Base-by-base conservation (phyloP, 2,329 filamentous ascomycete species). In the Trichoderma simmonsii region DNA sequence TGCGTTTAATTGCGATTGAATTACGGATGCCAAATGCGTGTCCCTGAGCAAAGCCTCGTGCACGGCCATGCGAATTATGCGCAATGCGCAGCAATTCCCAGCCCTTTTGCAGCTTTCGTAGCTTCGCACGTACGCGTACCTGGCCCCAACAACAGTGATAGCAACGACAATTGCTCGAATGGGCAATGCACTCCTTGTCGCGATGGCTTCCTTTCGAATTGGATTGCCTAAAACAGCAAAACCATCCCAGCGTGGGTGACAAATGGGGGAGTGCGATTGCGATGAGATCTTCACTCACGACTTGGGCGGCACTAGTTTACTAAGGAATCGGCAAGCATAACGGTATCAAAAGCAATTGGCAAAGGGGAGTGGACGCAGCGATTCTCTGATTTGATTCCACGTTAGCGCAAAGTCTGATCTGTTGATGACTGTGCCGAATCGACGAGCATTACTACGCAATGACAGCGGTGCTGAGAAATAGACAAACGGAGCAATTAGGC, bases 401-500 rank as follows among this genome's bases (percentile, higher is more conserved):
- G 15, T 30, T 70, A 70, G 66, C 66, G 56, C 28, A 70, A 70
- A 70, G 66, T 62, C 28, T 61, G 56, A 61, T 54, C 26, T 34
- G 56, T 34, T 60, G 66, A 62, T 70, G 66, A 70, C 66, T 70
- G 56, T 70, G 66, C 66, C 34, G 65, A 4, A 43, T 28, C 51
- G 11, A 21, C 18, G 39, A 24, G 39, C 9, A 68, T 60, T 60
- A 68, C 34, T 68, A 60, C 65, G 65, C 65, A 60, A 32, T 48
- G 65, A 39, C 39, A 26, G 56, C 43, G 39, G 26, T 62, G 66
- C 68, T 70, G 68, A 70, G 68, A 70, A 70, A 70, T 70, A 64
- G 60, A 30, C 9, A 30, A 28, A 32, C 57, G 57, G 12, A 48
- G 30, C 32, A 30, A 18, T 60, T 60, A 26, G 26, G 48, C 43